Percentiles rank a stretch among this genome's conserved stretches.
These are phyloP conservation scores for Polygonum aviculare DNA, from an alignment of 148 eudicot genomes.

Conservation along the genomic window DNA sequence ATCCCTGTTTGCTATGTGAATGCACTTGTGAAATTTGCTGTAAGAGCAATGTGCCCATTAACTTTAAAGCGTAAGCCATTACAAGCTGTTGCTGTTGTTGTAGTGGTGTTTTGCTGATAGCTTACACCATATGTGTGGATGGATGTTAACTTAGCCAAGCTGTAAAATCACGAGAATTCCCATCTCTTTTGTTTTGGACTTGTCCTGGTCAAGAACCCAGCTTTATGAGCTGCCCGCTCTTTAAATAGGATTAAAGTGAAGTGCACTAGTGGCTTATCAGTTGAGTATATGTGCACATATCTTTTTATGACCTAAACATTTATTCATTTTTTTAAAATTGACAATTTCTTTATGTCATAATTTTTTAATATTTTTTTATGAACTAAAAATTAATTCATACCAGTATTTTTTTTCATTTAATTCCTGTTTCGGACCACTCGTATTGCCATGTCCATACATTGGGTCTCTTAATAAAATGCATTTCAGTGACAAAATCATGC, in stretches of 20 bases:
- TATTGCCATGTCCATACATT: too few relatives aligned
- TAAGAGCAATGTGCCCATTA: constrained; percentile 1
- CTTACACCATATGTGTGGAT: not conserved
- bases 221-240: not conserved
- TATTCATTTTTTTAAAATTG: too few relatives aligned
- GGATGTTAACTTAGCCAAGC: not conserved
- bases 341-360: too few relatives aligned
- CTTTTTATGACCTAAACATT: too few relatives aligned
- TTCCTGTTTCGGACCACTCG: too few relatives aligned
- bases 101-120: not conserved
- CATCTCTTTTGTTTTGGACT: not conserved
- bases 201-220: not conserved
- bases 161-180: not conserved
- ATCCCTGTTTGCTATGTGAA: not conserved
- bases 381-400: too few relatives aligned
- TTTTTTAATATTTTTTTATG: too few relatives aligned
- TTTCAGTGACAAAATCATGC: too few relatives aligned
- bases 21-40: not conserved
- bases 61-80: not conserved
- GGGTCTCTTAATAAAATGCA: too few relatives aligned
- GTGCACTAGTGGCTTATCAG: not conserved
- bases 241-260: not conserved
- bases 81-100: not conserved
- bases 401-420: too few relatives aligned
- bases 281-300: too few relatives aligned